These are phyloP conservation scores for Lichtheimia ornata DNA, from an alignment of 371 early-diverging fungal species.

Conservation along the genomic window DNA sequence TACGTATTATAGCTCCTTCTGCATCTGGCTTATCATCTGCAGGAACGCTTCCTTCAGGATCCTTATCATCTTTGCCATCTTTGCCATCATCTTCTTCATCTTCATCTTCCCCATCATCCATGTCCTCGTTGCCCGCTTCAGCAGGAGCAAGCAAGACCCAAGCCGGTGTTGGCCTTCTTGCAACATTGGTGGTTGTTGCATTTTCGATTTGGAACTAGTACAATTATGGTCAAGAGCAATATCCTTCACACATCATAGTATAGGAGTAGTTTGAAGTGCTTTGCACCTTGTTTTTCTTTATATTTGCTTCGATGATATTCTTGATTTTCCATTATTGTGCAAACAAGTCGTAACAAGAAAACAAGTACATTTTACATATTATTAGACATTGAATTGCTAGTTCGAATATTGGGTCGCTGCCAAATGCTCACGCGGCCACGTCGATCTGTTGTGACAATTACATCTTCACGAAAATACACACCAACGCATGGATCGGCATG, in stretches of 20 bases:
- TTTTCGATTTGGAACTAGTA: too few relatives aligned
- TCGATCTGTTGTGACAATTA: constrained; percentile 83
- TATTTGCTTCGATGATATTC: too few relatives aligned
- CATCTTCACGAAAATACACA: constrained; percentile 81
- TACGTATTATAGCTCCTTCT: neutral
- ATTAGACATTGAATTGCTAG: neutral
- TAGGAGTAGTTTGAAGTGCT: too few relatives aligned
- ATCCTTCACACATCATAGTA: too few relatives aligned
- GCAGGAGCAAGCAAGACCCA: constrained; percentile 3
- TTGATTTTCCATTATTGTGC: constrained; percentile 8
- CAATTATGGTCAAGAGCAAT: too few relatives aligned
- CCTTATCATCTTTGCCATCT: neutral
- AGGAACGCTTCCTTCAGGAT: neutral
- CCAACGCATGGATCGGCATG: constrained; percentile 76
- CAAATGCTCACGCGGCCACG: constrained; percentile 80
- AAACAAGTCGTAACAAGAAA: constrained; percentile 24
- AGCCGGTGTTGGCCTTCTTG: neutral
- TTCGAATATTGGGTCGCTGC: constrained; percentile 61
- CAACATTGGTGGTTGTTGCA: neutral
- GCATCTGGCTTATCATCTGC: neutral
- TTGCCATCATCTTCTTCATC: neutral
- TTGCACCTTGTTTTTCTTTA: too few relatives aligned
- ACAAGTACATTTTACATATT: neutral
- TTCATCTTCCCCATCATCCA: neutral
- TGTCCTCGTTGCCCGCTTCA: neutral